Evolutionary conservation across 192 early-diverging fungal species (phyloP), one percentile per base, ranked within the genome.

Genomic region (Umbelopsis sp.): DNA sequence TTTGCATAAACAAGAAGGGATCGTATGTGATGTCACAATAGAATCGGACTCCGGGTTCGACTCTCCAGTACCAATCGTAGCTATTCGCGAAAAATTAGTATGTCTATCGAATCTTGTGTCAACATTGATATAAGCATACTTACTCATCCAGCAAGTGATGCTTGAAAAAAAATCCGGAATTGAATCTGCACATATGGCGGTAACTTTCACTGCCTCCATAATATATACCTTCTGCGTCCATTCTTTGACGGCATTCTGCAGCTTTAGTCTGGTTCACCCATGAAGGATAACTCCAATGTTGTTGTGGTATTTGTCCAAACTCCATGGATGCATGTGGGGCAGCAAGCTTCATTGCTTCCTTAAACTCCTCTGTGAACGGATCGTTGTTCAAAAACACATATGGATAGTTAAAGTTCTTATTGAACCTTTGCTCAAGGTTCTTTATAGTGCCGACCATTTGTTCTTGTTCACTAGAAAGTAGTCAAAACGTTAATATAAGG

Each of bases 151-250:
- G 67, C 0, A 90, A 58, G 47, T 79, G 82, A 66, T 90, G 88
- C 45, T 81, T 68, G 53, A 78, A 89, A 66, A 90, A 90, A 67
- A 84, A 85, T 2, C 88, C 88, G 22, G 87, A 88, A 41, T 85
- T 77, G 52, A 70, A 96, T 47, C 93, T 84, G 55, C 93, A 96
- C 93, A 96, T 96, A 68, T 96, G 92, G 41, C 93, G 89, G 78
- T 96, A 96, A 13, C 89, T 87, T 67, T 91, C 81, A 37, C 82
- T 85, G 13, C 81, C 88, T 2, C 91, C 93, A 67, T 94, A 95
- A 27, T 91, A 83, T 4, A 95, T 87, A 11, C 82, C 66, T 2
- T 82, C 75, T 0, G 72, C 76, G 13, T 77, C 78, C 92, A 95
- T 93, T 23, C 83, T 55, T 25, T 83, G 58, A 46, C 90, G 82